Base-by-base conservation (phyloP, 176 grass and related monocot species). In the Stipa capillata region DNA sequence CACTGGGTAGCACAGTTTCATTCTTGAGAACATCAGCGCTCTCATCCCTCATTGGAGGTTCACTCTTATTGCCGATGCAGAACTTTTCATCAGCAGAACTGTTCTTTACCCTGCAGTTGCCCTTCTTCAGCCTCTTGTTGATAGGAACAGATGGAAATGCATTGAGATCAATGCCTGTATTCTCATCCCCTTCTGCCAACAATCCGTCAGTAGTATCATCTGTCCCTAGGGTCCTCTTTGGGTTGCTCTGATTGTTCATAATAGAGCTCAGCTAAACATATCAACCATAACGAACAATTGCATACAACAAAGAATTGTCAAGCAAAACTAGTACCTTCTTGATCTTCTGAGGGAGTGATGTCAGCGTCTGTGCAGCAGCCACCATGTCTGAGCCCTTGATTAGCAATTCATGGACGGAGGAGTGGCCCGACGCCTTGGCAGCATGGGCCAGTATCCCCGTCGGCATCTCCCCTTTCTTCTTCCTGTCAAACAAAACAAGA, bases 361-460 rank as follows among this genome's bases (percentile, higher is more conserved):
- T 82, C 65, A 57, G 79, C 4, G 56, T 51, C 65, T 85, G 84
- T 3, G 80, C 81, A 16, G 91, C 91, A 85, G 74, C 67, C 52
- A 93, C 76, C 34, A 52, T 77, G 0, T 94, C 85, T 56, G 44
- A 42, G 32, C 91, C 85, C 16, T 80, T 90, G 23, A 71, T 69
- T 52, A 97, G 72, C 76, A 97, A 79, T 47, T 97, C 85, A 82
- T 72, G 87, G 53, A 97, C 95, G 18, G 95, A 97, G 36, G 41
- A 17, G 66, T 69, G 66, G 24, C 72, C 95, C 4, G 92, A 92
- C 71, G 95, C 92, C 80, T 98, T 98, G 37, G 92, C 95, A 8
- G 88, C 65, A 42, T 94, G 92, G 48, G 91, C 79, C 65, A 98
- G 73, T 41, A 98, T 94, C 7, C 95, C 95, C 14, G 95, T 94